Conservation (phyloP, 257 asterid species). For the Fraxinus americana region DNA sequence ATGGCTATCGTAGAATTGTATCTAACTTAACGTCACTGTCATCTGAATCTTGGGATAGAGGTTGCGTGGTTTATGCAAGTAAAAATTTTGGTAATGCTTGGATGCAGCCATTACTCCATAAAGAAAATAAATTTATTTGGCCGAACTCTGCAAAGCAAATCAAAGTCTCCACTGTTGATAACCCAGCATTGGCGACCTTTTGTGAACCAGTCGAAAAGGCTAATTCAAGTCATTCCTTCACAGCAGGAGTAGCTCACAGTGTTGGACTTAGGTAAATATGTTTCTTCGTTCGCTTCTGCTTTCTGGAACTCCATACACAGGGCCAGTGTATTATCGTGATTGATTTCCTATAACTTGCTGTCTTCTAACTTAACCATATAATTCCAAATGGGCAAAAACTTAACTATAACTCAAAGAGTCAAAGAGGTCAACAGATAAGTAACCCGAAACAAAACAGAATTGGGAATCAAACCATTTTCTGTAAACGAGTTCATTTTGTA, state of each 20-base stretch:
- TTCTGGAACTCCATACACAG: too few species aligned
- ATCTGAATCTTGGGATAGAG: conserved; percentile 48
- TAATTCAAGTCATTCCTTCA: conserved; percentile 82
- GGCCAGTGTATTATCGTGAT: too few species aligned
- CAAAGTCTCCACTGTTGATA: conserved; percentile 63
- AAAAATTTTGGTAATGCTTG: conserved; percentile 67
- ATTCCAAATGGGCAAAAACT: too few species aligned
- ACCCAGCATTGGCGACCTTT: conserved; percentile 78
- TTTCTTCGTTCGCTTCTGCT: conserved; percentile 3
- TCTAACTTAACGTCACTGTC: conserved; percentile 42
- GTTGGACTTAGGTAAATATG: conserved; percentile 66
- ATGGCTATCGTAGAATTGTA: conserved; percentile 54
- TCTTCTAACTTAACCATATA: too few species aligned
- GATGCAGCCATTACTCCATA: conserved; percentile 72
- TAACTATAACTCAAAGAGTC: background rate
- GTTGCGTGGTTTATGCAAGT: conserved; percentile 68
- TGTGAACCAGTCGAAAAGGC: conserved; percentile 92
- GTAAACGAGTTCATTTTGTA: background rate
- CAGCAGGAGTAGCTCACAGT: conserved; percentile 83
- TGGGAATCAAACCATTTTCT: background rate
- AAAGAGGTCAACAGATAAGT: background rate
- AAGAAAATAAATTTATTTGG: conserved; percentile 59
- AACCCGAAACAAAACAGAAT: background rate
- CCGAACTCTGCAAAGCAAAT: conserved; percentile 65
- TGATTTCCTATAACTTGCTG: background rate